Base-by-base conservation (phyloP, 495 filamentous ascomycete genomes). In the Penicillium tannophilum region DNA sequence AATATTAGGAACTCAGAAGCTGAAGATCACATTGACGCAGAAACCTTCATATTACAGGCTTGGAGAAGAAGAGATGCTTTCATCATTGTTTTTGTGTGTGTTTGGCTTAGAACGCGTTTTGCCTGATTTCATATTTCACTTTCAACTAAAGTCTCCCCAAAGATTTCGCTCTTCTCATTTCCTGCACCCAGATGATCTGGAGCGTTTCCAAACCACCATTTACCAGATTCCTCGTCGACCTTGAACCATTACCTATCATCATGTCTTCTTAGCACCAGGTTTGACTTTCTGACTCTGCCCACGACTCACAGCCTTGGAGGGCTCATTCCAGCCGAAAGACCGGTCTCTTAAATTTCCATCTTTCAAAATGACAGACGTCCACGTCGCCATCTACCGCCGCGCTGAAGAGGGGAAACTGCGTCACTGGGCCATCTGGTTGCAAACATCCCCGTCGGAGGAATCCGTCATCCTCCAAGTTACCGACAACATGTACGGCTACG, bases 361-460 rank as follows among this genome's bases (percentile, higher is more conserved):
- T 33, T 0, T 10, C 47, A 10, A 10, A 50, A 33, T 50, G 47
- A 17, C 47, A 17, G n/a, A 50, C 2, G 14, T 50, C 14, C 16
- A 33, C 6, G 26, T 50, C 24, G n/a, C 30, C n/a, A 33, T 50
- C 47, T 50, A 30, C 26, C 9, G 17, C 16, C 12, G 10, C 30
- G 26, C 14, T 6, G 47, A 17, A n/a, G n/a, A 50, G 12, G 47
- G 47, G 6, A 31, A 31, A 26, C 14, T 10, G 2, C 17, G 47
- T 5, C 47, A 26, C 23, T 50, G 47, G 47, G 47, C 23, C 12
- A 31, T 50, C 17, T 41, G 39, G 39, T n/a, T 41, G 39, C n/a
- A n/a, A 4, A 41, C 14, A 6, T n/a, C 6, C 14, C 14, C 4
- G 6, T 4, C 39, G 5, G 39, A 41, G 5, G 39, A 41, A 41